These are phyloP conservation scores for Globisporangium spiculum DNA, from an alignment of 352 stramenopile species.

Conservation along the genomic window DNA sequence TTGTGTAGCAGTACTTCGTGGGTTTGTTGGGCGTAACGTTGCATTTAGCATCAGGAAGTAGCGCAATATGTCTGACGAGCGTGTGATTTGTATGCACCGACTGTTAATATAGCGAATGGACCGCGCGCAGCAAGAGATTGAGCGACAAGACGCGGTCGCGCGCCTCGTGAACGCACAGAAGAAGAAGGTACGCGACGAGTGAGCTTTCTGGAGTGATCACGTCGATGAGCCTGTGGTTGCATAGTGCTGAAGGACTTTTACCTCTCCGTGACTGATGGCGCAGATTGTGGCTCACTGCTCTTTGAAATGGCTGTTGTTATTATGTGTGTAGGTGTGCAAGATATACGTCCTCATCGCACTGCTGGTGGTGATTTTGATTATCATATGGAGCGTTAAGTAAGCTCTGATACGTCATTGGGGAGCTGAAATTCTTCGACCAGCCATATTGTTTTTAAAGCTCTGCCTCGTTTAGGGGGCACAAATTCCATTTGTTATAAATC, in stretches of 20 bases:
- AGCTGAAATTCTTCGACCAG: background rate
- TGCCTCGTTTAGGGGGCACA: background rate
- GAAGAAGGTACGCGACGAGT: conserved; percentile 41
- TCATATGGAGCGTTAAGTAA: conserved; percentile 25
- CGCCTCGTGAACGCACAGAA: conserved; percentile 70
- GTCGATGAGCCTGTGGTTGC: background rate
- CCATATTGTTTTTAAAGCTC: background rate
- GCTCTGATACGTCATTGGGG: too few relatives aligned
- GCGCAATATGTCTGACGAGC: background rate
- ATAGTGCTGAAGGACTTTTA: background rate
- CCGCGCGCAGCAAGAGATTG: conserved; percentile 53
- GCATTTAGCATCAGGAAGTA: too few relatives aligned
- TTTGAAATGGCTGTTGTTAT: background rate
- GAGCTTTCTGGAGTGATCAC: background rate
- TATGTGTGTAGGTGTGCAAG: conserved; percentile 44
- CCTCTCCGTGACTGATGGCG: background rate
- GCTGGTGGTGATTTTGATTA: conserved; percentile 58
- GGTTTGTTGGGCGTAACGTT: background rate
- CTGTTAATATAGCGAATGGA: conserved; percentile 53
- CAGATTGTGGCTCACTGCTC: background rate
- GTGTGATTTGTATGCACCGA: background rate
- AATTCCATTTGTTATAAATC: background rate
- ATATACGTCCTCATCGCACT: conserved; percentile 69
- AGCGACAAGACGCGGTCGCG: conserved; percentile 52
- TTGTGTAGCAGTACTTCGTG: background rate